A percentile compares a stretch with the other conserved stretches of the same genome.
Evolutionary conservation across 306 rosid species (phyloP).

Genomic region (Ormosia semicastrata): DNA sequence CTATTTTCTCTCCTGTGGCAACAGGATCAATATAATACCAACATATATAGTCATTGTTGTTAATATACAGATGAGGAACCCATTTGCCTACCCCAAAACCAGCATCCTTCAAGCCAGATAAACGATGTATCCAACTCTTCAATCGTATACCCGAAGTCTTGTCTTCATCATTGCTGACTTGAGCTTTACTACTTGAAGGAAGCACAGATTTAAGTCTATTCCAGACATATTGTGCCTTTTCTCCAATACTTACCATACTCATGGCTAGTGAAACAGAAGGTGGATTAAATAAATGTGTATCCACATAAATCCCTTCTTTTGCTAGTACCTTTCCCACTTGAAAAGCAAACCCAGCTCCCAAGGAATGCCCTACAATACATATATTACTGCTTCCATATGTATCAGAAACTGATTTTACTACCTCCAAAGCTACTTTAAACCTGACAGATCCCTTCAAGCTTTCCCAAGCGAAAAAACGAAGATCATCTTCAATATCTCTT

Average conservation of each 20-base stretch:
- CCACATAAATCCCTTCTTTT: conserved; percentile 78
- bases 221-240: conserved; percentile 75
- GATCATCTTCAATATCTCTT: conserved; percentile 92
- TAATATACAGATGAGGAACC: conserved; percentile 88
- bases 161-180: conserved; percentile 34
- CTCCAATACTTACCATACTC: conserved; percentile 68
- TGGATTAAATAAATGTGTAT: conserved; percentile 91
- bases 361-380: conserved; percentile 86
- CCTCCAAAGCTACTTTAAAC: conserved; percentile 63
- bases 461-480: conserved; percentile 93
- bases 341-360: conserved; percentile 94
- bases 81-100: conserved; percentile 59
- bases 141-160: conserved; percentile 27
- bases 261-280: conserved; percentile 88
- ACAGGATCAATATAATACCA: conserved; percentile 73
- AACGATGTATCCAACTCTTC: conserved; percentile 54
- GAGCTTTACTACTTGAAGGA: conserved; percentile 51
- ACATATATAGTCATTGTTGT: conserved; percentile 84
- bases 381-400: conserved; percentile 71
- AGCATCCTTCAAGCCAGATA: conserved; percentile 42
- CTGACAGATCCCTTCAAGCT: conserved; percentile 90
- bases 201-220: conserved; percentile 73
- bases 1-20: conserved; percentile 36
- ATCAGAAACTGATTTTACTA: conserved; percentile 58
- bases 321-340: conserved; percentile 89